A percentile compares a stretch with the other conserved stretches of the same genome.
Evolutionary conservation across 1,139 yeast genomes (phyloP).

Genomic region (Suhomyces ambrosiae): DNA sequence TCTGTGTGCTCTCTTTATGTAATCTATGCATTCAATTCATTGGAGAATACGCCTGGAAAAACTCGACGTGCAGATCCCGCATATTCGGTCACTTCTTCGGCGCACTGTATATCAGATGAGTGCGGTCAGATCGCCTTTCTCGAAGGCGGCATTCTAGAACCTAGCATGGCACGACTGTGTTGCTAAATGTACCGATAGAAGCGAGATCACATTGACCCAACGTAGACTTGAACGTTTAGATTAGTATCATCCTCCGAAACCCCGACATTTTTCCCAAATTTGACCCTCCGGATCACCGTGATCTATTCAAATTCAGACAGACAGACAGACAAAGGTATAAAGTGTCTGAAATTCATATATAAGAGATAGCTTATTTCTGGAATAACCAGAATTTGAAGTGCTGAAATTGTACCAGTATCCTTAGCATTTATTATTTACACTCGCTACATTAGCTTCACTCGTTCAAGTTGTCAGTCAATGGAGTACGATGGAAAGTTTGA

Average conservation of each 20-base stretch:
- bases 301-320: neutral
- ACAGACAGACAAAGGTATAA: neutral
- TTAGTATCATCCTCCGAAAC: neutral
- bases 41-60: neutral
- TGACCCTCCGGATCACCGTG: neutral
- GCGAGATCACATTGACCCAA: too few relatives aligned
- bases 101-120: neutral
- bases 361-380: too few relatives aligned
- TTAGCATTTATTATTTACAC: too few relatives aligned
- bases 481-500: conserved; percentile 1
- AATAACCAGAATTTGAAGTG: too few relatives aligned
- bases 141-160: conserved; percentile 2
- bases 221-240: neutral
- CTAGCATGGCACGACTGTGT: conserved; percentile 1
- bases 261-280: neutral
- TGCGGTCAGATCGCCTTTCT: neutral
- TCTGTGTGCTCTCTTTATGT: too few relatives aligned
- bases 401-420: too few relatives aligned
- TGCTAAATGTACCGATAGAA: conserved; percentile 1
- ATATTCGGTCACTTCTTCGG: neutral
- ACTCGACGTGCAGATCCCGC: neutral
- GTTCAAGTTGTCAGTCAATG: conserved; percentile 1
- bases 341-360: neutral
- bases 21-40: too few relatives aligned
- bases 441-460: too few relatives aligned